phyloP scores from a whole-genome alignment of 208 protist genomes.

The Herpetomonas tarakana region DNA sequence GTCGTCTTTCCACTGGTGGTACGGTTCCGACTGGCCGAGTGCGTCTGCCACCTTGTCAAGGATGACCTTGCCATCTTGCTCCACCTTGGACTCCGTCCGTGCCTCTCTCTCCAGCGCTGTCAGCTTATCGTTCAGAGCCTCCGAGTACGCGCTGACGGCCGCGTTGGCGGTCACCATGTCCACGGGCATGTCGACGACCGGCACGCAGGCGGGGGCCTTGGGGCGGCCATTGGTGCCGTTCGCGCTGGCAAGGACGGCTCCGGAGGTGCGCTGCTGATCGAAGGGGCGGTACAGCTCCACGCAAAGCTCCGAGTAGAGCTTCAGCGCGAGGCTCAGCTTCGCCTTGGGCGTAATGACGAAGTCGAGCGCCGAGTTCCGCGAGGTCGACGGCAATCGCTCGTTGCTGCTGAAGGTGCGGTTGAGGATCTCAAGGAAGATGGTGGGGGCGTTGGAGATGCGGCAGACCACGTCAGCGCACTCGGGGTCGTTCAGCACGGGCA shows the following conservation, averaged over 20 bases:
- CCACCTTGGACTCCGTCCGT: not conserved
- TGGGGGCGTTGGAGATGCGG: slow-evolving; percentile 26
- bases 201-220: slow-evolving; percentile 31
- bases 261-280: slow-evolving; percentile 20
- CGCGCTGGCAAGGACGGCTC: slow-evolving; percentile 29
- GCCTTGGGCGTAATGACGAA: slow-evolving; percentile 51
- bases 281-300: slow-evolving; percentile 60
- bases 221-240: slow-evolving; percentile 25
- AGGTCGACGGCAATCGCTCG: slow-evolving; percentile 36
- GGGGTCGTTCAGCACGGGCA: slow-evolving; percentile 23
- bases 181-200: slow-evolving; percentile 41
- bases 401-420: slow-evolving; percentile 60
- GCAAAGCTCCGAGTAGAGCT: slow-evolving; percentile 57
- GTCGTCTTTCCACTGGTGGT: not conserved
- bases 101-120: not conserved
- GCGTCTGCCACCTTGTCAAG: not conserved
- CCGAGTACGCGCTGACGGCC: slow-evolving; percentile 17
- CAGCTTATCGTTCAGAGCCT: slow-evolving; percentile 14
- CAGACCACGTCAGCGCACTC: slow-evolving; percentile 24
- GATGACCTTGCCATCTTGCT: slow-evolving; percentile 2
- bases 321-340: slow-evolving; percentile 58
- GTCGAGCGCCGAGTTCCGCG: slow-evolving; percentile 46
- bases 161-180: slow-evolving; percentile 44
- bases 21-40: not conserved
- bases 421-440: slow-evolving; percentile 47